These are phyloP conservation scores for Xylaria telfairii DNA, from an alignment of 495 filamentous ascomycete species.

Conservation along the genomic window DNA sequence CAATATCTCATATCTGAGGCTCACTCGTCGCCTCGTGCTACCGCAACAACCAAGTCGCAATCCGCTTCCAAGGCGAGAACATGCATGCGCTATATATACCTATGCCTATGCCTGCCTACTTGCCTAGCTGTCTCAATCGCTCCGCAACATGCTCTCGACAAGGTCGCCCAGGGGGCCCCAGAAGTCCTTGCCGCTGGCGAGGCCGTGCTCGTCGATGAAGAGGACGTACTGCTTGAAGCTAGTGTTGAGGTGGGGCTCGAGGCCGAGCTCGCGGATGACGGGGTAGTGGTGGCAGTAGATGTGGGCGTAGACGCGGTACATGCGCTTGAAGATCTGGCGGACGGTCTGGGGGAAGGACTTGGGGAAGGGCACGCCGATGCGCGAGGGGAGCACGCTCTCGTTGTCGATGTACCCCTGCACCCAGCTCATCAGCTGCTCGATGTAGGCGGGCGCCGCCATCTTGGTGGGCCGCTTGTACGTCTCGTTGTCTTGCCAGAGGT, in stretches of 20 bases:
- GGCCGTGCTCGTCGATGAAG: slow-evolving; percentile 90
- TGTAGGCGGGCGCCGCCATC: slow-evolving; percentile 96
- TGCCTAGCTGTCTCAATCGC: slow-evolving; percentile 74
- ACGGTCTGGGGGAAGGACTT: slow-evolving; percentile 87
- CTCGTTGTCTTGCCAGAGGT: slow-evolving; percentile 96
- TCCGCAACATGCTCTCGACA: slow-evolving; percentile 95
- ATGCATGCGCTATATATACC: neutral
- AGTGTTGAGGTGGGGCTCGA: slow-evolving; percentile 97
- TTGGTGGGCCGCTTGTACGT: slow-evolving; percentile 95
- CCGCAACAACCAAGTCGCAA: neutral
- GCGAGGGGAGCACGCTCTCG: slow-evolving; percentile 89
- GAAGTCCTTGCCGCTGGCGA: slow-evolving; percentile 93
- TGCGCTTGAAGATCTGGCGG: slow-evolving; percentile 94
- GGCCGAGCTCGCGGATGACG: slow-evolving; percentile 89
- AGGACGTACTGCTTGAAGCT: slow-evolving; percentile 99
- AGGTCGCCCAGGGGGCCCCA: slow-evolving; percentile 97
- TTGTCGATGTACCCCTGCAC: slow-evolving; percentile 95
- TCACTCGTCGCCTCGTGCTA: neutral
- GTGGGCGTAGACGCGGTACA: slow-evolving; percentile 98
- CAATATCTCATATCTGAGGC: neutral
- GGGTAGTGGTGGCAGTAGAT: slow-evolving; percentile 99
- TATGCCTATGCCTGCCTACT: neutral
- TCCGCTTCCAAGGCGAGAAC: neutral
- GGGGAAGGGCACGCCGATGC: slow-evolving; percentile 94
- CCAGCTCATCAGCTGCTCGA: slow-evolving; percentile 97